Evolutionary conservation across 345 rosid species (phyloP).

Genomic region (Atalantia buxifolia): DNA sequence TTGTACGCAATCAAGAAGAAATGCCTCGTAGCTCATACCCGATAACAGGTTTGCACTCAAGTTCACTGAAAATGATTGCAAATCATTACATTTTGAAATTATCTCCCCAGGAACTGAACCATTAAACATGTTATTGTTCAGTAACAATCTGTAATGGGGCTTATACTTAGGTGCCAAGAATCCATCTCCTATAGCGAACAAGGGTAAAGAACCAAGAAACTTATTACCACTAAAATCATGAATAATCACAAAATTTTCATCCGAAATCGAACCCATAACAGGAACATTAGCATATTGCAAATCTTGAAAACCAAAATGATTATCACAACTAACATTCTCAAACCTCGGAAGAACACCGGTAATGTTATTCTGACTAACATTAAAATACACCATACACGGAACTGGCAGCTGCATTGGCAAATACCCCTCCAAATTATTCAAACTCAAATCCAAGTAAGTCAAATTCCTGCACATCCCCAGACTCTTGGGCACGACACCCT

Average conservation of each 20-base stretch:
- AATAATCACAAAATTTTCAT: constrained; percentile 20
- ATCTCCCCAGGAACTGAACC: constrained; percentile 38
- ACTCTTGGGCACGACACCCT: constrained; percentile 36
- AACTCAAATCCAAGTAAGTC: constrained; percentile 60
- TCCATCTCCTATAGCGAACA: constrained; percentile 38
- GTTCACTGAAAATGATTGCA: constrained; percentile 43
- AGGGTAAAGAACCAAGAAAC: constrained; percentile 44
- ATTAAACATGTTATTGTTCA: constrained; percentile 45
- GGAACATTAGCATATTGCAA: constrained; percentile 30
- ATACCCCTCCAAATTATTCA: constrained; percentile 43
- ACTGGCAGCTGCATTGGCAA: constrained; percentile 44
- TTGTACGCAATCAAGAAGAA: constrained; percentile 30
- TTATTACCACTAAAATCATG: constrained; percentile 65
- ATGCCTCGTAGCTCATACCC: constrained; percentile 25
- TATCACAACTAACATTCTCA: constrained; percentile 30
- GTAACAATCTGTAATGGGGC: constrained; percentile 38
- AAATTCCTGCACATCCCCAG: constrained; percentile 47
- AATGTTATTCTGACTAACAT: constrained; percentile 49
- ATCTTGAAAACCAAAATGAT: constrained; percentile 11
- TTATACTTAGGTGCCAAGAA: constrained; percentile 20
- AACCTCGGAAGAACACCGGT: constrained; percentile 45
- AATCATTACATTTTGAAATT: constrained; percentile 34
- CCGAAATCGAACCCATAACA: constrained; percentile 23
- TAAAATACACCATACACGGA: constrained; percentile 58
- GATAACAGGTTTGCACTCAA: constrained; percentile 47